A percentile compares a stretch with the other conserved stretches of the same genome.
phyloP scores from a whole-genome alignment of 2,329 filamentous ascomycete species.

The Aspergillus japonicus region DNA sequence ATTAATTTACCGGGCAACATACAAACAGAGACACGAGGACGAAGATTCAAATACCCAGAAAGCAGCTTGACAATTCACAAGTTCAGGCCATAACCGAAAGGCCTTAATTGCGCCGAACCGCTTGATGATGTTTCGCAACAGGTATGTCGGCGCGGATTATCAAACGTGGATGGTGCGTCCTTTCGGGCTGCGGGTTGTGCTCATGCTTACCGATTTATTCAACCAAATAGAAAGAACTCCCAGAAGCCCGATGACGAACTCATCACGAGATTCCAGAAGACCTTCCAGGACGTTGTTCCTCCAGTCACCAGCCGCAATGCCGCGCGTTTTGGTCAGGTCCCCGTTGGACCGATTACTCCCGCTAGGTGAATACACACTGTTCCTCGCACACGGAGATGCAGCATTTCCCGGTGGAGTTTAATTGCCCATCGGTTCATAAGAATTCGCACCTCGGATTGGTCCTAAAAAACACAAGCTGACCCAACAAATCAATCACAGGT shows the following conservation, averaged over 20 bases:
- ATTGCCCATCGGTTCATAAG: not conserved
- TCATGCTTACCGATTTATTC: conserved; percentile 15
- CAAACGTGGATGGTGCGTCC: conserved; percentile 3
- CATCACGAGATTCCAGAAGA: conserved; percentile 77
- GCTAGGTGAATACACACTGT: conserved; percentile 23
- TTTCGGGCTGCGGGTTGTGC: conserved; percentile 1
- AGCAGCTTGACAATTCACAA: too few relatives aligned
- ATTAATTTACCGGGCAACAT: not conserved
- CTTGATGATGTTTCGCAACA: conserved; percentile 48
- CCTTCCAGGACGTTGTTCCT: conserved; percentile 70
- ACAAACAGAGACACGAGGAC: not conserved
- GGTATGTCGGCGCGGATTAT: conserved; percentile 35
- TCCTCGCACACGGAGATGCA: not conserved
- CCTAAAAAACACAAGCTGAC: conserved; percentile 13
- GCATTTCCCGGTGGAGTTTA: not conserved
- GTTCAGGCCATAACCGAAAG: not conserved
- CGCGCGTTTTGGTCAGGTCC: conserved; percentile 24
- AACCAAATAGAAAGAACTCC: conserved; percentile 62
- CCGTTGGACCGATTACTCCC: conserved; percentile 23
- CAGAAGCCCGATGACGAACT: conserved; percentile 86
- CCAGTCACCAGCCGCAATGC: conserved; percentile 40
- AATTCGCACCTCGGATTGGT: not conserved
- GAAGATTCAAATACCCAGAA: not conserved
- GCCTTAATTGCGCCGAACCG: not conserved
- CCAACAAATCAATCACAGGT: conserved; percentile 32